phyloP scores from a whole-genome alignment of 805 yeast species.

The Starmera amethionina region DNA sequence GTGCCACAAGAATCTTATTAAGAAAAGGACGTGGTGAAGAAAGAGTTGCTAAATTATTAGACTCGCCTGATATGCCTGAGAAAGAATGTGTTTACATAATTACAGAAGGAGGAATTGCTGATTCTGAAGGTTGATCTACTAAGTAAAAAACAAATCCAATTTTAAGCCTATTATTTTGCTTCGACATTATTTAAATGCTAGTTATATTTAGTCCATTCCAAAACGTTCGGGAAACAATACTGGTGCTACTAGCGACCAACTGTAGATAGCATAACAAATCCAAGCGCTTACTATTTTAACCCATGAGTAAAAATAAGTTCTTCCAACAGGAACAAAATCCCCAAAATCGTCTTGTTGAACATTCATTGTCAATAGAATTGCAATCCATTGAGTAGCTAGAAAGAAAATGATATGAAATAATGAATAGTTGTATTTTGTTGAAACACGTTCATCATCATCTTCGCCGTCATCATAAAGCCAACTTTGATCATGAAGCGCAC shows the following conservation, averaged over 20 bases:
- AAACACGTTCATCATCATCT: conserved; percentile 47
- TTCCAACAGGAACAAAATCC: conserved; percentile 91
- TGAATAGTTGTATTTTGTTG: conserved; percentile 75
- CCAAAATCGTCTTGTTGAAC: conserved; percentile 79
- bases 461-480: conserved; percentile 42
- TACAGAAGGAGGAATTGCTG: conserved; percentile 59
- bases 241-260: conserved; percentile 91
- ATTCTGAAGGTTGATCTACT: conserved; percentile 23
- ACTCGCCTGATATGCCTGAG: conserved; percentile 78
- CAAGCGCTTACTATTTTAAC: conserved; percentile 87
- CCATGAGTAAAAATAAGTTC: conserved; percentile 94
- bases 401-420: conserved; percentile 87
- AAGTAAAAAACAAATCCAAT: background rate
- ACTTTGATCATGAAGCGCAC: conserved; percentile 69
- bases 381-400: conserved; percentile 94
- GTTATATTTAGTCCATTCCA: conserved; percentile 14
- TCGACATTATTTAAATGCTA: background rate
- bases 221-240: conserved; percentile 86
- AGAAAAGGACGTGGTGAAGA: conserved; percentile 74
- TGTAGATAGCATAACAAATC: conserved; percentile 78
- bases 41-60: conserved; percentile 70
- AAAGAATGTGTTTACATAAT: conserved; percentile 68
- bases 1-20: conserved; percentile 65
- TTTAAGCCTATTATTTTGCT: background rate
- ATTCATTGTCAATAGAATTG: conserved; percentile 85